Percentiles rank a stretch among this genome's conserved stretches.
phyloP scores from a whole-genome alignment of 192 early-diverging fungal genomes.

The Backusella macrospora region DNA sequence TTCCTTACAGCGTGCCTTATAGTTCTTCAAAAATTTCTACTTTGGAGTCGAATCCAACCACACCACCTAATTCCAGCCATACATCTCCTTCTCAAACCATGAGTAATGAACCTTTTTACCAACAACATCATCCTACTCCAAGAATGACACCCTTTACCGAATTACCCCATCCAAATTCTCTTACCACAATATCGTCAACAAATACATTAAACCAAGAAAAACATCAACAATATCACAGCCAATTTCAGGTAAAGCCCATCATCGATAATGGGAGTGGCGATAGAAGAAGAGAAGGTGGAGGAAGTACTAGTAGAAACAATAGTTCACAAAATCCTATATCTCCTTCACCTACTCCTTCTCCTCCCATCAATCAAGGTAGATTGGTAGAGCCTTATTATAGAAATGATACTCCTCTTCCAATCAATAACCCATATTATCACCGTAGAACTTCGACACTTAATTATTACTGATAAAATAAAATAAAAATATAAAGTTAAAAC shows the following conservation, averaged over 20 bases:
- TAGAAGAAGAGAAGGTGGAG: no score
- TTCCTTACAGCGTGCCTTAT: no score
- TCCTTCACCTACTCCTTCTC: constrained; percentile 21
- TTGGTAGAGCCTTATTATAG: not conserved
- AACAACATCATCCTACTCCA: no score
- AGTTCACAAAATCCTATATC: not conserved
- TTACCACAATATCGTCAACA: not conserved
- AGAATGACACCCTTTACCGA: constrained; percentile 16
- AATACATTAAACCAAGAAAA: not conserved
- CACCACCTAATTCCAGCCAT: not conserved
- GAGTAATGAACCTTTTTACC: not conserved
- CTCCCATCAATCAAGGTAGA: not conserved
- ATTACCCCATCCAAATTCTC: not conserved
- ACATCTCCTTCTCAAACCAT: not conserved
- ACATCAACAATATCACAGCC: not conserved
- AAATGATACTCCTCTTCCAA: not conserved
- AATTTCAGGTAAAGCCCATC: not conserved
- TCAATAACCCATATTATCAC: not conserved
- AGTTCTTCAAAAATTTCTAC: not conserved
- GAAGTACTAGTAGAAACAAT: not conserved
- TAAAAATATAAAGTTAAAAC: not conserved
- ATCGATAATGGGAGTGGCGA: no score
- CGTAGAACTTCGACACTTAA: not conserved
- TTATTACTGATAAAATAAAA: constrained; percentile 15
- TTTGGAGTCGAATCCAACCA: not conserved